Base-by-base conservation (phyloP, 768 basidiomycete species). In the Rhizopogon sp. region DNA sequence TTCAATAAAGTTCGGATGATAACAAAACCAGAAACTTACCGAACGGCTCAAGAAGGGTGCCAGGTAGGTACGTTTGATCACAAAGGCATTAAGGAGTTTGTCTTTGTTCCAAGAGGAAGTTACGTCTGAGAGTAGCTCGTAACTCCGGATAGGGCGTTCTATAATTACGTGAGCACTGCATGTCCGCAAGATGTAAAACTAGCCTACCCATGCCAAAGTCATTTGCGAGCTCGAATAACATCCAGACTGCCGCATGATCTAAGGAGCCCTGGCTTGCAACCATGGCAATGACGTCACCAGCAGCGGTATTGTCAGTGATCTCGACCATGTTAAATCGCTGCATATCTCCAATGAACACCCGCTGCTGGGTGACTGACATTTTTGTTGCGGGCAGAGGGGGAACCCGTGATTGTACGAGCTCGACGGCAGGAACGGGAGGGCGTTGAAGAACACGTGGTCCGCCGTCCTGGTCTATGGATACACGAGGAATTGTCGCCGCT, bases 61-160 rank as follows among this genome's bases (percentile, higher is more conserved):
- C 35, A 93, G 70, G 10, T 82, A 78, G 6, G 90, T 90, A 64
- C 82, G 75, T 72, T 84, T 91, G 66, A 92, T 74, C 51, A 97
- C 75, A 61, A 97, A 88, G 22, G 82, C 79, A 62, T 95, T 96
- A 62, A 89, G 74, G 56, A 82, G 76, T 62, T 87, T 88, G 59
- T 90, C 84, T 65, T 84, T 85, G 69, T 93, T 87, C 95, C 96
- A 99, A 3, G 92, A 88, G 17, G 84, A 81, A 58, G 87, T 81
- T 31, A 98, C 79, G 55, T 91, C 88, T 6, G 79, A 72, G 1
- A 97, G 66, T n/a, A 86, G 72, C 67, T 99, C 96, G 63, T 86
- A 99, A 66, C 84, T 84, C 53, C 97, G 76, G 37, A 98, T 76
- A 14, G 94, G 94, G 1, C 96, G 87, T 70, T 99, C 96, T 94